These are phyloP conservation scores for Auricularia sp. DNA, from an alignment of 768 basidiomycete genomes.

Conservation along the genomic window DNA sequence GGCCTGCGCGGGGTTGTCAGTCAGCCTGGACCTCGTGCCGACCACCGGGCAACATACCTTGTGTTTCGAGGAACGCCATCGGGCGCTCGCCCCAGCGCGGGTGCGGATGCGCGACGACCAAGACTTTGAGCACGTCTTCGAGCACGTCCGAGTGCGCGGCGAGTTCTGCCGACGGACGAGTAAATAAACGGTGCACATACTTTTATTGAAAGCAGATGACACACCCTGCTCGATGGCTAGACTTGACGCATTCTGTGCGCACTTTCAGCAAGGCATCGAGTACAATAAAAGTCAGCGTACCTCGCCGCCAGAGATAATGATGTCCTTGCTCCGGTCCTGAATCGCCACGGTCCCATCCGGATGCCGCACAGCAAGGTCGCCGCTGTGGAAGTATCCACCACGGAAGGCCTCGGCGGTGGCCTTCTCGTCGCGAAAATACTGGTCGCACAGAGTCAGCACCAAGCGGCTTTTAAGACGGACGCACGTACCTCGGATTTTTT, in stretches of 20 bases:
- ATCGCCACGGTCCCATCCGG: slow-evolving; percentile 67
- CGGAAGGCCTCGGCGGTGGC: slow-evolving; percentile 74
- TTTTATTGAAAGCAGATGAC: background rate
- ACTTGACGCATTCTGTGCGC: slow-evolving; percentile 65
- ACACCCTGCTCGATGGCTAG: slow-evolving; percentile 77
- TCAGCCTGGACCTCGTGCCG: too few relatives aligned
- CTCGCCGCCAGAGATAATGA: slow-evolving; percentile 87
- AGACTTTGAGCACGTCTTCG: slow-evolving; percentile 39
- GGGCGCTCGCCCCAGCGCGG: slow-evolving; percentile 81
- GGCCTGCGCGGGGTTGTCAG: too few relatives aligned
- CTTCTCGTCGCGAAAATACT: slow-evolving; percentile 76
- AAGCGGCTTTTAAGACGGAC: too few relatives aligned
- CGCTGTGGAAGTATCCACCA: slow-evolving; percentile 70
- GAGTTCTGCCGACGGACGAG: slow-evolving; percentile 41
- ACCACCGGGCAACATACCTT: too few relatives aligned
- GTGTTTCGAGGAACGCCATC: slow-evolving; percentile 61
- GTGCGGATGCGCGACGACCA: slow-evolving; percentile 69
- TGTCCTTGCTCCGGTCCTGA: slow-evolving; percentile 72
- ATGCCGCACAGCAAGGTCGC: slow-evolving; percentile 77
- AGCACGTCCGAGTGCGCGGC: slow-evolving; percentile 71
- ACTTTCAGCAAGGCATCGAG: too few relatives aligned
- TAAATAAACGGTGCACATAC: background rate
- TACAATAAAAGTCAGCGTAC: slow-evolving; percentile 23
- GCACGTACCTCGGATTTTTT: too few relatives aligned
- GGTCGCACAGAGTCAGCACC: too few relatives aligned